A percentile compares a stretch with the other conserved stretches of the same genome.
Evolutionary conservation across 768 basidiomycete species (phyloP).

Genomic region (Boletus huronensis): DNA sequence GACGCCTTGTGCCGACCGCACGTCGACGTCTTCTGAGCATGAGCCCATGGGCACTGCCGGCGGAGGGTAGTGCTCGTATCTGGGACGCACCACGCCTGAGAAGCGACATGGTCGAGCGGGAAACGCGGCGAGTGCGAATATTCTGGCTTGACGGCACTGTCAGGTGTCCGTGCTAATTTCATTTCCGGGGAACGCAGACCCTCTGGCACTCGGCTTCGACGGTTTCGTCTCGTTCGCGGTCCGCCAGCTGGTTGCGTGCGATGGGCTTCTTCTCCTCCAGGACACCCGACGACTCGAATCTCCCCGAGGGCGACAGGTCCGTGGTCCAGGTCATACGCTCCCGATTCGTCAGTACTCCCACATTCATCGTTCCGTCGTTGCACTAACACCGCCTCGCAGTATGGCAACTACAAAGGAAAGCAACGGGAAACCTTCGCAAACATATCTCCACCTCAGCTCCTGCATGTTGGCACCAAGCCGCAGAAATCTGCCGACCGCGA

Average conservation of each 20-base stretch:
- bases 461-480: conserved; percentile 18
- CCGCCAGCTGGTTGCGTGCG: too few relatives aligned
- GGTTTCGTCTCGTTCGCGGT: too few relatives aligned
- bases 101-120: conserved; percentile 9
- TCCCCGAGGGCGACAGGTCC: conserved; percentile 38
- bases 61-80: neutral
- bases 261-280: conserved; percentile 35
- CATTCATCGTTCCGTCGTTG: conserved; percentile 12
- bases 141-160: conserved; percentile 18
- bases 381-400: conserved; percentile 34
- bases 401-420: conserved; percentile 57
- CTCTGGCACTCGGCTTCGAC: too few relatives aligned
- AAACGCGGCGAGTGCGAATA: too few relatives aligned
- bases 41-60: neutral
- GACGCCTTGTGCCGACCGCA: conserved; percentile 1
- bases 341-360: conserved; percentile 48
- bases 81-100: neutral
- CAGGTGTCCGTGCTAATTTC: too few relatives aligned
- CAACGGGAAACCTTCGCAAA: conserved; percentile 41
- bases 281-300: conserved; percentile 13
- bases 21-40: neutral
- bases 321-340: conserved; percentile 58
- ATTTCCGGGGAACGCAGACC: conserved; percentile 12
- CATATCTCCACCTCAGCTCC: conserved; percentile 33
- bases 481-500: conserved; percentile 21